Percentiles rank a stretch among this genome's conserved stretches.
These are phyloP conservation scores for Polymyxa betae DNA, from an alignment of 208 protist species.

Conservation along the genomic window DNA sequence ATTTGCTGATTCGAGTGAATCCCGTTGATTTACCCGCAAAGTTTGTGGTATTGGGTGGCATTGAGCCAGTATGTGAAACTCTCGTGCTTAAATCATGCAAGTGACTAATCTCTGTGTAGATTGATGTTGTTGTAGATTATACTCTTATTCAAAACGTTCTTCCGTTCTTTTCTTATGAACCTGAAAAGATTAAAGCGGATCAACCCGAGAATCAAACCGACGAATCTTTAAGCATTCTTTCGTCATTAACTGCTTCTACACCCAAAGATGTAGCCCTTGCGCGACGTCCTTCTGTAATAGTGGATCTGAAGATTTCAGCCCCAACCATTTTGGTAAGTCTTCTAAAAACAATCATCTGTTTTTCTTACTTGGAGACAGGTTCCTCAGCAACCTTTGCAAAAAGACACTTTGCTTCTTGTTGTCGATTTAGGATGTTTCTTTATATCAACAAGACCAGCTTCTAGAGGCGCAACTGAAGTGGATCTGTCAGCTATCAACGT, in stretches of 20 bases:
- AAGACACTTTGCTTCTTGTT: constrained; percentile 5
- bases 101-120: not conserved
- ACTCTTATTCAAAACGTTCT: not conserved
- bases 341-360: not conserved
- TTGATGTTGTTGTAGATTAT: constrained; percentile 13
- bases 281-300: not conserved
- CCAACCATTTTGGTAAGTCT: not conserved
- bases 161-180: not conserved
- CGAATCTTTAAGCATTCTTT: not conserved
- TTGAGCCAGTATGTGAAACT: not conserved
- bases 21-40: not conserved
- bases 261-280: constrained; percentile 6
- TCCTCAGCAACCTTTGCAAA: not conserved
- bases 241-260: not conserved
- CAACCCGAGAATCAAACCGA: not conserved
- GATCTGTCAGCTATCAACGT: not conserved
- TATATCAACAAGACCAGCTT: not conserved
- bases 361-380: not conserved
- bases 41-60: not conserved
- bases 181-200: not conserved
- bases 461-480: not conserved
- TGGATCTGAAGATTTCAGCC: constrained; percentile 11
- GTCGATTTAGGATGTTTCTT: constrained; percentile 24
- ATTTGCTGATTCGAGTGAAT: not conserved
- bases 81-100: not conserved